Evolutionary conservation across 2,329 filamentous ascomycete species (phyloP).

Genomic region (Mycogone perniciosa): DNA sequence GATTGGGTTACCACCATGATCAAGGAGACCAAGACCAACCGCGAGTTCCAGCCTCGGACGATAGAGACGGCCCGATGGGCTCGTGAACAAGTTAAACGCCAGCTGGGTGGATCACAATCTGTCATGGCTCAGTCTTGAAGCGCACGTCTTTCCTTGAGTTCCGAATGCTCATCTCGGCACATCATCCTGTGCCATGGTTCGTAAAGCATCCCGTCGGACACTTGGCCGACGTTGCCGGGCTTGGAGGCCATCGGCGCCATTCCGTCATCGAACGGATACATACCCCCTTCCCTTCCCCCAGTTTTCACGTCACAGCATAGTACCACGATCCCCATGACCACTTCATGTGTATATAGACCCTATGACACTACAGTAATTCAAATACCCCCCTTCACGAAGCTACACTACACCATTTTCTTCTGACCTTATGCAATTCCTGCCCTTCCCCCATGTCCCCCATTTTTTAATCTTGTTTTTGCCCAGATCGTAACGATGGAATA

Average conservation of each 20-base stretch:
- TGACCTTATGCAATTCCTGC: constrained; percentile 16
- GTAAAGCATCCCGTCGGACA: neutral
- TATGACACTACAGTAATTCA: constrained; percentile 33
- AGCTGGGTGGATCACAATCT: constrained; percentile 51
- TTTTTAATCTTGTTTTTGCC: constrained; percentile 21
- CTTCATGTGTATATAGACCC: constrained; percentile 35
- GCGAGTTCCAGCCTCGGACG: constrained; percentile 77
- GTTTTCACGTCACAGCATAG: constrained; percentile 24
- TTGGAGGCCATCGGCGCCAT: neutral
- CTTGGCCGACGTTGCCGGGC: neutral
- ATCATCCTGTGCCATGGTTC: neutral
- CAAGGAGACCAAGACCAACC: constrained; percentile 84
- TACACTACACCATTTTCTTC: constrained; percentile 23
- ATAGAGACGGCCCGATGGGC: constrained; percentile 96
- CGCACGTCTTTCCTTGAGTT: neutral
- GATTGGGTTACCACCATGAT: constrained; percentile 89
- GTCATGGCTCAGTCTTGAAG: constrained; percentile 47
- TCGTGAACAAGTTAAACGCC: constrained; percentile 93
- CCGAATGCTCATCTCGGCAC: neutral
- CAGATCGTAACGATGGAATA: constrained; percentile 32
- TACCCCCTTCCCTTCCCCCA: constrained; percentile 11
- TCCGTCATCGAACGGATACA: constrained; percentile 2
- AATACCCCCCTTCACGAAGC: constrained; percentile 32
- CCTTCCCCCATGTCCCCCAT: constrained; percentile 11
- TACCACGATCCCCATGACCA: constrained; percentile 31